These are phyloP conservation scores for Cladobotryum protrusum DNA, from an alignment of 2,329 filamentous ascomycete genomes.

Conservation along the genomic window DNA sequence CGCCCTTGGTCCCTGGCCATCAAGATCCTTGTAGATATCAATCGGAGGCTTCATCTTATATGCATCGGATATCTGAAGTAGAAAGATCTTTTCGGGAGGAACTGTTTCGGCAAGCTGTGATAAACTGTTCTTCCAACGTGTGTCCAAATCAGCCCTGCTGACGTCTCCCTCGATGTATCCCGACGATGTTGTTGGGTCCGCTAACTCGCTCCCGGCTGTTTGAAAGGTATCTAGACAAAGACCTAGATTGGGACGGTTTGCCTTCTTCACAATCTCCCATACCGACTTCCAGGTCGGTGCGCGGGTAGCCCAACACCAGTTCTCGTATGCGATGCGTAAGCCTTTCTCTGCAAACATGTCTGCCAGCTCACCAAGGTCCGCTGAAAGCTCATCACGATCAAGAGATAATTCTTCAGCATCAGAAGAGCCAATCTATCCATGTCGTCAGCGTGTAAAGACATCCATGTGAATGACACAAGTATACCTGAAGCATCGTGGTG, in stretches of 20 bases:
- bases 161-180: constrained; percentile 34
- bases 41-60: constrained; percentile 57
- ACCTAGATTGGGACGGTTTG: constrained; percentile 60
- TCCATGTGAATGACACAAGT: not conserved
- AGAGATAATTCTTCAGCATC: constrained; percentile 53
- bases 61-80: constrained; percentile 70
- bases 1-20: constrained; percentile 43
- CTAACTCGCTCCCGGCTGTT: constrained; percentile 66
- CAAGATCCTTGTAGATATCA: constrained; percentile 35
- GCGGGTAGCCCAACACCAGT: constrained; percentile 75
- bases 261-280: constrained; percentile 60
- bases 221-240: constrained; percentile 77
- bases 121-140: constrained; percentile 48
- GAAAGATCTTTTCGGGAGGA: constrained; percentile 63
- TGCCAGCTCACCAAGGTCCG: constrained; percentile 57
- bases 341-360: constrained; percentile 52
- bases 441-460: too few relatives aligned
- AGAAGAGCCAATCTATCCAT: constrained; percentile 46
- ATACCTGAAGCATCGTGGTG: constrained; percentile 53
- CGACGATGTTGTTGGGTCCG: constrained; percentile 49
- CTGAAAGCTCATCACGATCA: constrained; percentile 45
- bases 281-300: constrained; percentile 63
- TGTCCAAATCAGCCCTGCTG: constrained; percentile 38
- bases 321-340: constrained; percentile 67
- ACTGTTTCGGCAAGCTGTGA: constrained; percentile 46